Evolutionary conservation across 305 asterid genomes (phyloP).

Genomic region (Solanum aculeatissimum): DNA sequence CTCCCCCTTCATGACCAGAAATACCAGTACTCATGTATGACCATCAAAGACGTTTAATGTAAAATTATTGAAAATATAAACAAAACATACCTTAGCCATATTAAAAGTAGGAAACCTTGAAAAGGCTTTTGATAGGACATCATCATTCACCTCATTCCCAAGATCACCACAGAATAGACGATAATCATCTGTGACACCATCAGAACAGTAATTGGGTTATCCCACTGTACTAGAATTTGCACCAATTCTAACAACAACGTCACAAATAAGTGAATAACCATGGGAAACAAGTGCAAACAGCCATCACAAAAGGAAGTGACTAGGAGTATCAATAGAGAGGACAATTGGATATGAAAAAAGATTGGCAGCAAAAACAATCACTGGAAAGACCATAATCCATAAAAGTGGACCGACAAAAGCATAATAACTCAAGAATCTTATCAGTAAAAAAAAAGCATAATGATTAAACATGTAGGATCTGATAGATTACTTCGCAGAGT

Average conservation of each 20-base stretch:
- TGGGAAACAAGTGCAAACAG: not conserved
- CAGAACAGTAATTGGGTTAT: not conserved
- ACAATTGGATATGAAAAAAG: not conserved
- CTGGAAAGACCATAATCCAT: not conserved
- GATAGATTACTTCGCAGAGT: not conserved
- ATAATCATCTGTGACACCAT: constrained; percentile 58
- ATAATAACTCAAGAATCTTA: not conserved
- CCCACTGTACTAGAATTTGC: not conserved
- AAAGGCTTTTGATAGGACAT: constrained; percentile 91
- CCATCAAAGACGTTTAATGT: constrained; percentile 7
- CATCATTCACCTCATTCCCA: constrained; percentile 99
- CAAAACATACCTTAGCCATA: constrained; percentile 75
- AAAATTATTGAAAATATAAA: not conserved
- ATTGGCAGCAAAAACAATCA: not conserved
- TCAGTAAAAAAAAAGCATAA: not conserved
- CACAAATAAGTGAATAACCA: not conserved
- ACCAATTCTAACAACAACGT: not conserved
- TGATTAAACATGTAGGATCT: not conserved
- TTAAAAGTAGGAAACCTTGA: constrained; percentile 87
- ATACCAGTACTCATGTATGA: constrained; percentile 53
- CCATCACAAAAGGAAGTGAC: not conserved
- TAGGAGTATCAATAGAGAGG: not conserved
- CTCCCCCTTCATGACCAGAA: constrained; percentile 10
- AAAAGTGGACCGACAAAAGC: not conserved
- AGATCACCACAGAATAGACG: constrained; percentile 97